These are phyloP conservation scores for Symbiodinium natans DNA, from an alignment of 73 alveolate species.

Conservation along the genomic window DNA sequence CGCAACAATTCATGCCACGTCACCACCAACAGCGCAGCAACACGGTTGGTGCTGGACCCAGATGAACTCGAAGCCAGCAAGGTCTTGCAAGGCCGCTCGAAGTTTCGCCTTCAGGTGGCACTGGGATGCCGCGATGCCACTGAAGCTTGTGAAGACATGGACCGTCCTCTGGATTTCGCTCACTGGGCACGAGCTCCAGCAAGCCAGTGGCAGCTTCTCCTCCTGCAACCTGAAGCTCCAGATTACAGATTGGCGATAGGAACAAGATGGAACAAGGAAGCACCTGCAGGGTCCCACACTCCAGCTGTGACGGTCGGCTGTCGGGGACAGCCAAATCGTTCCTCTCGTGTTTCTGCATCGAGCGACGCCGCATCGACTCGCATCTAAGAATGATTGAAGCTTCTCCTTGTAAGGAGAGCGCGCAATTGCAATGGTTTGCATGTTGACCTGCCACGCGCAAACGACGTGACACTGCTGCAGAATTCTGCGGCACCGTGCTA, in stretches of 20 bases:
- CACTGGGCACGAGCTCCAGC: not conserved
- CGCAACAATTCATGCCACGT: not conserved
- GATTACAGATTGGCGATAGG: too few species aligned
- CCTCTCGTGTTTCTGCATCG: not conserved
- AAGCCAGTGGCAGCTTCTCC: conserved; percentile 6
- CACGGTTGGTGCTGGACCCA: conserved; percentile 27
- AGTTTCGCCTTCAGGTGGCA: conserved; percentile 34
- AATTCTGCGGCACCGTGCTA: not conserved
- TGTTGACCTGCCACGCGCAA: not conserved
- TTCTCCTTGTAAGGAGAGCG: conserved; percentile 72
- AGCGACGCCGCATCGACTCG: not conserved
- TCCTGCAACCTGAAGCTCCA: not conserved
- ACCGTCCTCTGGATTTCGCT: not conserved
- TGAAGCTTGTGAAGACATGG: too few species aligned
- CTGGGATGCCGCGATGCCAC: not conserved
- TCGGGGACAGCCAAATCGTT: conserved; percentile 88
- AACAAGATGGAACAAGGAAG: too few species aligned
- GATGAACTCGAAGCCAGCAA: conserved; percentile 50
- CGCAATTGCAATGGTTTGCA: conserved; percentile 15
- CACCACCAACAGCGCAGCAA: not conserved
- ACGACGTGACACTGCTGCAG: not conserved
- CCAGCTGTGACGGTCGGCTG: conserved; percentile 58
- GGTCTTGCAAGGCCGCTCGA: conserved; percentile 54
- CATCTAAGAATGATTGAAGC: not conserved
- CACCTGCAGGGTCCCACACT: not conserved